phyloP scores from a whole-genome alignment of 768 basidiomycete genomes.

The Auriculariales sp. region DNA sequence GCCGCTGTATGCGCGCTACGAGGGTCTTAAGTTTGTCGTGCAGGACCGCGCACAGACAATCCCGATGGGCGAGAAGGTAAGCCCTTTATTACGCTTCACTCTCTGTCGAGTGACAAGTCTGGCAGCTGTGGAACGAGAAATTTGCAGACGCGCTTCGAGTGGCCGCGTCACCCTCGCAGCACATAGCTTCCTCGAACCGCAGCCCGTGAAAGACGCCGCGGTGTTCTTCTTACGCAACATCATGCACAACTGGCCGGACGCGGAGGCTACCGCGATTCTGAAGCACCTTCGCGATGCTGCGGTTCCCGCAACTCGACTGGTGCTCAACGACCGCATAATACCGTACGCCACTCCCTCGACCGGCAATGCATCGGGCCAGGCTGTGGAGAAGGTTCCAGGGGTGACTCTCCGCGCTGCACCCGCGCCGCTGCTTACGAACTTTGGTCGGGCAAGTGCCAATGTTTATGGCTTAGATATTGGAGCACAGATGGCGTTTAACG shows the following conservation, averaged over 20 bases:
- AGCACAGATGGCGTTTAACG: slow-evolving; percentile 51
- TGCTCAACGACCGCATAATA: slow-evolving; percentile 59
- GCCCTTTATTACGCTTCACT: background rate
- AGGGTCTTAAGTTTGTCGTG: slow-evolving; percentile 5
- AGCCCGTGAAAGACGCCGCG: slow-evolving; percentile 29
- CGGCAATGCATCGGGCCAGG: slow-evolving; percentile 10
- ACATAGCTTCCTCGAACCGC: slow-evolving; percentile 65
- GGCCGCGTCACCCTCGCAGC: slow-evolving; percentile 40
- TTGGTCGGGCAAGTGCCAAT: slow-evolving; percentile 56
- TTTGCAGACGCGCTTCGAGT: slow-evolving; percentile 40
- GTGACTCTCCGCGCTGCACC: slow-evolving; percentile 28
- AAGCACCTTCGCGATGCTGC: slow-evolving; percentile 30
- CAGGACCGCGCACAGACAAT: slow-evolving; percentile 7
- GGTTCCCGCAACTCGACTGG: slow-evolving; percentile 32
- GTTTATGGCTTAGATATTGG: slow-evolving; percentile 61
- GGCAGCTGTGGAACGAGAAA: slow-evolving; percentile 44
- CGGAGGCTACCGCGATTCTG: slow-evolving; percentile 30
- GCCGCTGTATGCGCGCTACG: slow-evolving; percentile 7
- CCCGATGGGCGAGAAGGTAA: background rate
- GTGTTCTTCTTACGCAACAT: slow-evolving; percentile 60
- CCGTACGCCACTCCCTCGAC: slow-evolving; percentile 55
- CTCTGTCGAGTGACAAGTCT: background rate
- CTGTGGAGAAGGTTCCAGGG: slow-evolving; percentile 30
- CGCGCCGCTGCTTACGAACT: slow-evolving; percentile 52
- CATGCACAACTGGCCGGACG: slow-evolving; percentile 69